Percentiles rank a stretch among this genome's conserved stretches.
phyloP scores from a whole-genome alignment of 2,329 filamentous ascomycete genomes.

The Aspergillus texensis region DNA sequence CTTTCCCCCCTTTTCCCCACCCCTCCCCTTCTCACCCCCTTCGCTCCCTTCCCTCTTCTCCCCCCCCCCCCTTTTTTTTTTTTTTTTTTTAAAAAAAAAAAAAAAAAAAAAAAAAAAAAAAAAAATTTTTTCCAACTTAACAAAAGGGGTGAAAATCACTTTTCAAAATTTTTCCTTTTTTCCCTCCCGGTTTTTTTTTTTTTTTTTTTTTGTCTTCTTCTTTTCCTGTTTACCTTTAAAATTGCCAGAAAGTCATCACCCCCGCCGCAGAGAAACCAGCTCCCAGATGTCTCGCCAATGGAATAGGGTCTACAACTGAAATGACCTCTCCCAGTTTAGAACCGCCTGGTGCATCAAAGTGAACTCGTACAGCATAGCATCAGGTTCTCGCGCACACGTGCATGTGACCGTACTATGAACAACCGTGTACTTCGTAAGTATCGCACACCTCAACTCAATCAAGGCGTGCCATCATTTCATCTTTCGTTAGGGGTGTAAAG shows the following conservation, averaged over 20 bases:
- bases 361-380: constrained; percentile 30
- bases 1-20: too few species aligned
- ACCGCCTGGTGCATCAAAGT: constrained; percentile 36
- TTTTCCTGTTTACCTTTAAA: constrained; percentile 15
- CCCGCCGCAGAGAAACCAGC: constrained; percentile 25
- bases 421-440: constrained; percentile 42
- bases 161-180: too few species aligned
- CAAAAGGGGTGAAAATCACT: too few species aligned
- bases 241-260: constrained; percentile 14
- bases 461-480: constrained; percentile 96
- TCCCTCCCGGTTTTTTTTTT: too few species aligned
- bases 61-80: too few species aligned
- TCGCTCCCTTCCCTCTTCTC: too few species aligned
- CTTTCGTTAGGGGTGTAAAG: constrained; percentile 85
- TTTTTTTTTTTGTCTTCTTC: constrained; percentile 11
- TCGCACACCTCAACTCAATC: constrained; percentile 66
- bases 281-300: constrained; percentile 28
- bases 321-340: constrained; percentile 32
- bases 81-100: too few species aligned
- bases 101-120: too few species aligned
- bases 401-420: constrained; percentile 39
- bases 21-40: too few species aligned
- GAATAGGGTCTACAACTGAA: constrained; percentile 31
- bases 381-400: constrained; percentile 34
- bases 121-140: too few species aligned